Percentiles rank a stretch among this genome's conserved stretches.
Evolutionary conservation across 164 flowering plant species (phyloP).

Genomic region (Pachysandra terminalis): DNA sequence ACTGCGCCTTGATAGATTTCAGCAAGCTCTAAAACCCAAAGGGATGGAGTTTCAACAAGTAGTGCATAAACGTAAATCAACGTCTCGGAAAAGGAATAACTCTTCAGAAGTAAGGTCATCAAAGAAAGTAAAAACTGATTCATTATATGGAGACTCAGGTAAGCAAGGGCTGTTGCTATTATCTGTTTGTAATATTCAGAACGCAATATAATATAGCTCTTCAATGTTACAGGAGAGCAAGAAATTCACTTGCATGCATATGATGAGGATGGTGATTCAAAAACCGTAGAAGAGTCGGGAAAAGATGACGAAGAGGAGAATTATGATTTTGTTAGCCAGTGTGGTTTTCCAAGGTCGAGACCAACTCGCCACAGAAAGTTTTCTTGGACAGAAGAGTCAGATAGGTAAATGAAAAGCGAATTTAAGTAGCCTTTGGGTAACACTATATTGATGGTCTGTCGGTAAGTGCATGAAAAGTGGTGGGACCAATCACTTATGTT

Average conservation of each 20-base stretch:
- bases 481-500: background rate
- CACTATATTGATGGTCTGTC: background rate
- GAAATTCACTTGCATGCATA: slow-evolving; percentile 15
- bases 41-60: slow-evolving; percentile 14
- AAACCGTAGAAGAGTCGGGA: slow-evolving; percentile 27
- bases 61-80: slow-evolving; percentile 19
- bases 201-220: slow-evolving; percentile 19
- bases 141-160: slow-evolving; percentile 17
- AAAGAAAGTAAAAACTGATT: slow-evolving; percentile 25
- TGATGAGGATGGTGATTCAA: slow-evolving; percentile 24
- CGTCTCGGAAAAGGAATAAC: slow-evolving; percentile 43
- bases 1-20: slow-evolving; percentile 32
- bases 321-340: slow-evolving; percentile 25
- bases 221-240: slow-evolving; percentile 17
- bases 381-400: slow-evolving; percentile 71
- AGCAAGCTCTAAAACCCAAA: slow-evolving; percentile 18
- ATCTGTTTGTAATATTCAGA: slow-evolving; percentile 17
- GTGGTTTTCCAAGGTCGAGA: slow-evolving; percentile 34
- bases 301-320: slow-evolving; percentile 32
- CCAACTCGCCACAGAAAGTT: slow-evolving; percentile 47
- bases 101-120: slow-evolving; percentile 20
- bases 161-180: slow-evolving; percentile 1
- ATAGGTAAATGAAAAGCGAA: slow-evolving; percentile 50
- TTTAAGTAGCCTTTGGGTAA: background rate
- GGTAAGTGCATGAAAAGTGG: background rate